phyloP scores from a whole-genome alignment of 768 basidiomycete species.

The Vararia minispora region DNA sequence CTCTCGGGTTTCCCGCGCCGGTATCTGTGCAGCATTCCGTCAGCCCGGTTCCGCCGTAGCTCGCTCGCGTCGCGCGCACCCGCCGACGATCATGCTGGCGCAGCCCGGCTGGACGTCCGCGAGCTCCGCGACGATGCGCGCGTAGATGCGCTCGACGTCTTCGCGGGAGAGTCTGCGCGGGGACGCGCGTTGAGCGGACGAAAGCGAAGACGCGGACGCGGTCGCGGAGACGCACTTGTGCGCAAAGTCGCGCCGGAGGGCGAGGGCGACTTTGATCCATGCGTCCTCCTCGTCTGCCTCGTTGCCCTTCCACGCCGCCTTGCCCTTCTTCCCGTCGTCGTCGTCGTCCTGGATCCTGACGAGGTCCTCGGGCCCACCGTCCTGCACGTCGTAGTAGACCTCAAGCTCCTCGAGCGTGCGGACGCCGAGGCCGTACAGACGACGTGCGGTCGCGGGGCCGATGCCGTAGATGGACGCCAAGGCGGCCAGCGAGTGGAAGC shows the following conservation, averaged over 20 bases:
- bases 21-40: slow-evolving; percentile 38
- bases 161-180: slow-evolving; percentile 48
- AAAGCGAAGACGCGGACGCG: too few species aligned
- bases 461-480: slow-evolving; percentile 66
- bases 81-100: slow-evolving; percentile 67
- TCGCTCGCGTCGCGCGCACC: slow-evolving; percentile 30
- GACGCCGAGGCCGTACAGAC: slow-evolving; percentile 52
- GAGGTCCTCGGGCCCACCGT: slow-evolving; percentile 13
- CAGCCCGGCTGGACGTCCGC: slow-evolving; percentile 54
- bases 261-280: slow-evolving; percentile 48
- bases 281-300: slow-evolving; percentile 3
- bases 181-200: not conserved
- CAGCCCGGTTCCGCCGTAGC: too few species aligned
- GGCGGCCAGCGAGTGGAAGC: slow-evolving; percentile 43
- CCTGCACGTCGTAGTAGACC: slow-evolving; percentile 43
- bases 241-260: slow-evolving; percentile 45
- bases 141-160: slow-evolving; percentile 74
- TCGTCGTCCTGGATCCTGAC: slow-evolving; percentile 12
- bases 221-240: slow-evolving; percentile 31
- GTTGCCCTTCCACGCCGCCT: not conserved
- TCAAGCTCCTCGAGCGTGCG: slow-evolving; percentile 63
- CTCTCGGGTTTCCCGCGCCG: slow-evolving; percentile 73
- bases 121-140: slow-evolving; percentile 56
- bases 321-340: slow-evolving; percentile 16
- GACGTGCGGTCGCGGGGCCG: slow-evolving; percentile 57